phyloP scores from a whole-genome alignment of 2,329 filamentous ascomycete genomes.

The Beauveria rudraprayagi region DNA sequence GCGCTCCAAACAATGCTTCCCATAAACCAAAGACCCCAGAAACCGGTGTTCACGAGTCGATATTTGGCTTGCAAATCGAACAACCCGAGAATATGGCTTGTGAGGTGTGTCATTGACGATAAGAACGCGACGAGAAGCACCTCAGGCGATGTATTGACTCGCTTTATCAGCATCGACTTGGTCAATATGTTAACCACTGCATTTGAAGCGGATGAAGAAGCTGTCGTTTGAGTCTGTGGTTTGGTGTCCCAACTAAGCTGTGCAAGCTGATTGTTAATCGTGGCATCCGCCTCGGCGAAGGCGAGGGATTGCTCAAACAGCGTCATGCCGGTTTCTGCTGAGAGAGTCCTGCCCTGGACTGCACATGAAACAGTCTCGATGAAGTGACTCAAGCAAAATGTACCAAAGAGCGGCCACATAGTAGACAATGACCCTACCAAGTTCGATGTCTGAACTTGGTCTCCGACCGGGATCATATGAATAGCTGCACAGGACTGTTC shows the following conservation, averaged over 20 bases:
- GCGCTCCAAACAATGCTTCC: conserved; percentile 72
- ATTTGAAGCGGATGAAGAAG: conserved; percentile 16
- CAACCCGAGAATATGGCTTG: conserved; percentile 74
- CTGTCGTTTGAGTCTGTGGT: conserved; percentile 8
- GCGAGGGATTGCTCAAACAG: conserved; percentile 93
- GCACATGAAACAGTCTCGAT: conserved; percentile 83
- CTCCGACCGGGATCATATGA: conserved; percentile 47
- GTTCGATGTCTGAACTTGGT: conserved; percentile 26
- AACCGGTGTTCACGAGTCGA: conserved; percentile 75
- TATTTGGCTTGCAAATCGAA: conserved; percentile 71
- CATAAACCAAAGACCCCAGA: conserved; percentile 92
- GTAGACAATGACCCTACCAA: conserved; percentile 70
- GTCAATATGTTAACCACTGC: conserved; percentile 39
- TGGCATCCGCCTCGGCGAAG: conserved; percentile 89
- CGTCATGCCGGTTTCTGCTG: conserved; percentile 89
- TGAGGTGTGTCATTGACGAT: conserved; percentile 82
- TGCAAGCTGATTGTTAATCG: conserved; percentile 71
- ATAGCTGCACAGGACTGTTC: conserved; percentile 66
- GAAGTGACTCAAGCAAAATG: conserved; percentile 69
- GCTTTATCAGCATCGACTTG: conserved; percentile 61
- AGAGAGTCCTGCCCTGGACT: conserved; percentile 70
- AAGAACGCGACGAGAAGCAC: conserved; percentile 79
- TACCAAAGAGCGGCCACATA: conserved; percentile 68
- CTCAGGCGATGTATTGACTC: conserved; percentile 83
- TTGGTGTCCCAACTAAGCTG: conserved; percentile 51